These are phyloP conservation scores for Micractinium sp. DNA, from an alignment of 139 green algal species.

Conservation along the genomic window DNA sequence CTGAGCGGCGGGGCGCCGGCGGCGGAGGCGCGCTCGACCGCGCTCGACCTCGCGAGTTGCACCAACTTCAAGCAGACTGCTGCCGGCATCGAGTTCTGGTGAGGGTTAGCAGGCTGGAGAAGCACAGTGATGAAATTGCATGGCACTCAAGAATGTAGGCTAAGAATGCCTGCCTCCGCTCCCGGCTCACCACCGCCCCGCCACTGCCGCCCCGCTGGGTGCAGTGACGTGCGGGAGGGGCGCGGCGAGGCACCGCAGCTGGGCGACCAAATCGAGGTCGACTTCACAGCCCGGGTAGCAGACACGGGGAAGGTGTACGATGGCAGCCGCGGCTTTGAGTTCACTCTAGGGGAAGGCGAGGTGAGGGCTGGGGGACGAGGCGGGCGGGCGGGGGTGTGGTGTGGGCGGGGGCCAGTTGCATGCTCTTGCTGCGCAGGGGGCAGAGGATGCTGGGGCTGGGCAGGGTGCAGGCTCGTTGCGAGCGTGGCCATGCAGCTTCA, in stretches of 20 bases:
- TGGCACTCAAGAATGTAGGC: too few relatives aligned
- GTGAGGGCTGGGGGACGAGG: background rate
- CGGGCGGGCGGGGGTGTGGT: too few relatives aligned
- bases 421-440: too few relatives aligned
- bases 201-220: too few relatives aligned
- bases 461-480: too few relatives aligned
- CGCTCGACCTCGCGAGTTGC: background rate
- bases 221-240: constrained; percentile 4
- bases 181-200: background rate
- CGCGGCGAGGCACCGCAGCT: background rate
- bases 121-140: background rate
- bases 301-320: constrained; percentile 7
- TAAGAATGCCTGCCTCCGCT: background rate
- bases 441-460: too few relatives aligned
- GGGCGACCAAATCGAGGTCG: background rate
- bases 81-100: background rate
- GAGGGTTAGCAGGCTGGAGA: background rate
- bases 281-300: background rate
- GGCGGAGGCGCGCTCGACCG: background rate
- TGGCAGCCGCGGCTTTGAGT: constrained; percentile 16
- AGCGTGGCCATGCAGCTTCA: too few relatives aligned
- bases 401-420: too few relatives aligned
- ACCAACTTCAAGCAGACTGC: background rate
- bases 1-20: background rate
- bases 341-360: background rate